Conservation (phyloP, 2,329 filamentous ascomycete genomes). For the Fusarium praegraminearum region DNA sequence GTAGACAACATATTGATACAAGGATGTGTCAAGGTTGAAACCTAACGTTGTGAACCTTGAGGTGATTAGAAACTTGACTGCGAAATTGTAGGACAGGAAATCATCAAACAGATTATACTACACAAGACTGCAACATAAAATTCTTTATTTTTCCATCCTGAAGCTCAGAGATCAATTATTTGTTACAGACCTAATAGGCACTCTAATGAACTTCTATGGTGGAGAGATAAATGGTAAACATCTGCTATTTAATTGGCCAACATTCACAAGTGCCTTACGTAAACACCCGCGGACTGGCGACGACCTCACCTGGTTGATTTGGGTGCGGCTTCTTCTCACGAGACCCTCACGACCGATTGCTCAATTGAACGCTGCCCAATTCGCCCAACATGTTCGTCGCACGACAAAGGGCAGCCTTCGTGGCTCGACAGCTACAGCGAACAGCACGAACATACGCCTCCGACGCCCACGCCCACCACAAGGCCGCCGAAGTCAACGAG, state of each 20-base stretch:
- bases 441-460: conserved; percentile 66
- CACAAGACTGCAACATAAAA: too few relatives aligned
- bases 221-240: conserved; percentile 35
- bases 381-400: conserved; percentile 56
- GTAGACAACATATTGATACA: too few relatives aligned
- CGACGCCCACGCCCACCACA: conserved; percentile 62
- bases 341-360: conserved; percentile 47
- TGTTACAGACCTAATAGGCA: too few relatives aligned
- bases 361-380: conserved; percentile 52
- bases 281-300: conserved; percentile 46
- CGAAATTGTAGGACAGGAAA: neutral
- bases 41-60: neutral
- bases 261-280: conserved; percentile 44
- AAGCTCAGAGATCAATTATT: neutral
- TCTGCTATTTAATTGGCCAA: conserved; percentile 42
- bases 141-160: neutral
- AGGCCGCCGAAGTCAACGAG: conserved; percentile 64
- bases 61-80: neutral
- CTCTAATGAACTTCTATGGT: conserved; percentile 2
- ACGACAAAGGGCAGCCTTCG: conserved; percentile 59
- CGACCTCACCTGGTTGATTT: conserved; percentile 48
- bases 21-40: neutral
- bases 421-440: conserved; percentile 54
- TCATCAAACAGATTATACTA: neutral
- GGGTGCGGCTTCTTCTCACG: conserved; percentile 41